Conservation (phyloP, 345 rosid species). For the Geranium rotundifolium region DNA sequence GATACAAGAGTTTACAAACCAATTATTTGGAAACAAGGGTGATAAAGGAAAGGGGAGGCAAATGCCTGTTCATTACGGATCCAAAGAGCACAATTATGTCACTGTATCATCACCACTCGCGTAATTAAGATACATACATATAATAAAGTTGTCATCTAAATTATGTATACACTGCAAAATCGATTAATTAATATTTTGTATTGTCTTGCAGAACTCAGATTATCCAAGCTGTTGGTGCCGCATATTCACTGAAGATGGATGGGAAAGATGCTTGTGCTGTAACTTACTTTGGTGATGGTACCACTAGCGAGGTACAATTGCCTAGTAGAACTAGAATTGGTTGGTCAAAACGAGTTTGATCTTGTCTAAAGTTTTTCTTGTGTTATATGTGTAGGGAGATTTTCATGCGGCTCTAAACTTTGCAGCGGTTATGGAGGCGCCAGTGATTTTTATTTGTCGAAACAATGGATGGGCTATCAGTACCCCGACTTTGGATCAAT, state of each 20-base stretch:
- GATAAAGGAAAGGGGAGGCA: slow-evolving; percentile 52
- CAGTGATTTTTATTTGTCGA: slow-evolving; percentile 72
- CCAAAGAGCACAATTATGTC: slow-evolving; percentile 36
- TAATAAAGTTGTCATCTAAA: background rate
- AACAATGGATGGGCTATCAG: slow-evolving; percentile 95
- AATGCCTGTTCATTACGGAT: slow-evolving; percentile 54
- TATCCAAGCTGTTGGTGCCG: slow-evolving; percentile 83
- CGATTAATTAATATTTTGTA: background rate
- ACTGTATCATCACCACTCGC: slow-evolving; percentile 49
- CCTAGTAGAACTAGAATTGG: too few relatives aligned
- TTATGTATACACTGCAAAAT: background rate
- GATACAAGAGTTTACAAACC: slow-evolving; percentile 43
- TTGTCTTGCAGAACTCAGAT: slow-evolving; percentile 48
- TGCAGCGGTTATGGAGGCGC: slow-evolving; percentile 75
- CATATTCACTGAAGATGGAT: slow-evolving; percentile 85
- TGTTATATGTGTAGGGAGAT: slow-evolving; percentile 46
- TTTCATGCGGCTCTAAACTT: slow-evolving; percentile 69
- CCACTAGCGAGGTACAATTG: slow-evolving; percentile 57
- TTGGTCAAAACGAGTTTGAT: too few relatives aligned
- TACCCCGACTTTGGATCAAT: slow-evolving; percentile 67
- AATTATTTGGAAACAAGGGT: slow-evolving; percentile 31
- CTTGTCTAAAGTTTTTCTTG: slow-evolving; percentile 5
- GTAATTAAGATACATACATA: slow-evolving; percentile 21
- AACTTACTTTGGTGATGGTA: slow-evolving; percentile 74
- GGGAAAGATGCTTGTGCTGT: slow-evolving; percentile 56